phyloP scores from a whole-genome alignment of 768 basidiomycete species.

The Termitomyces sp. region DNA sequence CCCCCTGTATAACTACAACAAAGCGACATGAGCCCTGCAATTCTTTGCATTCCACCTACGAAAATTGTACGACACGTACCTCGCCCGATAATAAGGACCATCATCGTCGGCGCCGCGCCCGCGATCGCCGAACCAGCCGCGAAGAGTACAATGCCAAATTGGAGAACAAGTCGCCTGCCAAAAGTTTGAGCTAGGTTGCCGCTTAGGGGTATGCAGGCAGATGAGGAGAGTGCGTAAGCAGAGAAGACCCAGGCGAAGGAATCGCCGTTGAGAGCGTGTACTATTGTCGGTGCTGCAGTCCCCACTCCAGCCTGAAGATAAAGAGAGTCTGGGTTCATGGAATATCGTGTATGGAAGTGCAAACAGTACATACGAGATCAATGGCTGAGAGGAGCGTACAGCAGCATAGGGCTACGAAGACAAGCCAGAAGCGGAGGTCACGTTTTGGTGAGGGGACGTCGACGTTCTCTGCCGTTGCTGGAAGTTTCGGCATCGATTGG shows the following conservation, averaged over 20 bases:
- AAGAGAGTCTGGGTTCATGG: background rate
- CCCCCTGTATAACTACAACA: too few species aligned
- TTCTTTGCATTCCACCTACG: too few species aligned
- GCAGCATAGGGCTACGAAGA: constrained; percentile 10
- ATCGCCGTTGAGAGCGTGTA: constrained; percentile 25
- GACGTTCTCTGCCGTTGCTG: background rate
- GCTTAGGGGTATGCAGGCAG: constrained; percentile 30
- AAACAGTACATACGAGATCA: constrained; percentile 5
- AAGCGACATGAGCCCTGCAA: too few species aligned
- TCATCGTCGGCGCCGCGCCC: too few species aligned
- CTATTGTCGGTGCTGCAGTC: constrained; percentile 31
- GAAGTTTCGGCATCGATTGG: background rate
- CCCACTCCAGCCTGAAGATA: constrained; percentile 20
- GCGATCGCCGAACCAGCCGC: constrained; percentile 9
- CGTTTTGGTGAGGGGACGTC: constrained; percentile 5
- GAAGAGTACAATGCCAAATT: constrained; percentile 11
- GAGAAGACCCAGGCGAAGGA: constrained; percentile 27
- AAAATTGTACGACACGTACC: too few species aligned
- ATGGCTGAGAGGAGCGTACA: constrained; percentile 11
- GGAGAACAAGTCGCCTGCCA: constrained; percentile 10
- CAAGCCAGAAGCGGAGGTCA: constrained; percentile 14
- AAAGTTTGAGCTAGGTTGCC: constrained; percentile 31
- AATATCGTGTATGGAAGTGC: background rate
- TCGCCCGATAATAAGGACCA: too few species aligned
- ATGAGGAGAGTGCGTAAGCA: constrained; percentile 25